Percentiles rank a stretch among this genome's conserved stretches.
Evolutionary conservation across 2,329 filamentous ascomycete genomes (phyloP).

Genomic region (Cladophialophora immunda): DNA sequence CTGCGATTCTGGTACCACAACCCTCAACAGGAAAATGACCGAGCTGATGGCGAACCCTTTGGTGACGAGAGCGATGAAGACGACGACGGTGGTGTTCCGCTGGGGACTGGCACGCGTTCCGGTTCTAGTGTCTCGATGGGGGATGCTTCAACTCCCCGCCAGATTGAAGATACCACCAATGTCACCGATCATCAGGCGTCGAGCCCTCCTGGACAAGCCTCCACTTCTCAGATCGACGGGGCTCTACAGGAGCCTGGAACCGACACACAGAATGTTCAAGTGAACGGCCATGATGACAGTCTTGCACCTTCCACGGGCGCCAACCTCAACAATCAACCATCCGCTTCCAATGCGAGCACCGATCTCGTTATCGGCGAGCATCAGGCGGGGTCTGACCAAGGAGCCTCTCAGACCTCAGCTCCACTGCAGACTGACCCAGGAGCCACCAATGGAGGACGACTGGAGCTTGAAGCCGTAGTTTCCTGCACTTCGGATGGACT

Average conservation of each 20-base stretch:
- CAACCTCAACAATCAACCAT: conserved; percentile 9
- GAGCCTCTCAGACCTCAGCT: conserved; percentile 40
- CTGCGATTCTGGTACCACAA: conserved; percentile 85
- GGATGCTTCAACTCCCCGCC: conserved; percentile 30
- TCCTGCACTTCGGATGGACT: conserved; percentile 89
- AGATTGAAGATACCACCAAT: conserved; percentile 7
- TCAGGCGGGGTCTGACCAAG: conserved; percentile 55
- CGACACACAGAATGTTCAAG: neutral
- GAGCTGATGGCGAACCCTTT: conserved; percentile 53
- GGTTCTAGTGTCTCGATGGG: conserved; percentile 45
- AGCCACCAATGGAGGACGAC: conserved; percentile 45
- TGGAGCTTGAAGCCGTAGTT: conserved; percentile 88
- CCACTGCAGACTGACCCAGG: conserved; percentile 35
- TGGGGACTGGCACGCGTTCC: conserved; percentile 43
- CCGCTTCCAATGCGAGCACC: conserved; percentile 55
- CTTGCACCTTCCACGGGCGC: neutral
- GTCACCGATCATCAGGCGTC: neutral
- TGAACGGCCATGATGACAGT: neutral
- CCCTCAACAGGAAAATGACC: conserved; percentile 68
- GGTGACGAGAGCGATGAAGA: conserved; percentile 57
- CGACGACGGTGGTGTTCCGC: conserved; percentile 56
- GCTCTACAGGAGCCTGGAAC: neutral
- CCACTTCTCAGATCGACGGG: neutral
- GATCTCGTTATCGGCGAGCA: conserved; percentile 49
- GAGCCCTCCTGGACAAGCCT: neutral